These are phyloP conservation scores for Alternaria rosae DNA, from an alignment of 2,329 filamentous ascomycete genomes.

Conservation along the genomic window DNA sequence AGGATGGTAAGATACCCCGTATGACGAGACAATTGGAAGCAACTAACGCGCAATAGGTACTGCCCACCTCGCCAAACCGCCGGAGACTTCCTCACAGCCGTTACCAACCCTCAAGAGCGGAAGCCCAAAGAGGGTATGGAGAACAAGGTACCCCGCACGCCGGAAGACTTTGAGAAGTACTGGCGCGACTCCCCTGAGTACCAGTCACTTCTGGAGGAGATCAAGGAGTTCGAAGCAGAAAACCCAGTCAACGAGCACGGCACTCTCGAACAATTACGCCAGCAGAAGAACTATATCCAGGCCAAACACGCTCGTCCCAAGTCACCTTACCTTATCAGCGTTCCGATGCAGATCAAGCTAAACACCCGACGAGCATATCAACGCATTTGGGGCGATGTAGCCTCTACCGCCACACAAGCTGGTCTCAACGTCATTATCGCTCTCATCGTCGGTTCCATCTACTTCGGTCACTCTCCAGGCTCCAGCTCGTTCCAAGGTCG, in stretches of 20 bases:
- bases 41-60: slow-evolving; percentile 29
- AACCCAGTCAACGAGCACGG: slow-evolving; percentile 54
- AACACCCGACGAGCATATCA: slow-evolving; percentile 44
- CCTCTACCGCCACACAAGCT: slow-evolving; percentile 46
- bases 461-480: slow-evolving; percentile 60
- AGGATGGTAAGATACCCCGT: slow-evolving; percentile 60
- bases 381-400: slow-evolving; percentile 44
- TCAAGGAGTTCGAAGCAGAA: slow-evolving; percentile 59
- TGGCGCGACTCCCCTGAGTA: slow-evolving; percentile 63
- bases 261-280: slow-evolving; percentile 40
- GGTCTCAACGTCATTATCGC: slow-evolving; percentile 63
- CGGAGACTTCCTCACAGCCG: slow-evolving; percentile 77
- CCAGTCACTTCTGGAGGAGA: slow-evolving; percentile 55
- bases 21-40: neutral
- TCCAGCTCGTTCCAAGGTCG: slow-evolving; percentile 63
- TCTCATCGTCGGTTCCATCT: slow-evolving; percentile 68
- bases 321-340: slow-evolving; percentile 66
- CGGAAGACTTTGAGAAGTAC: slow-evolving; percentile 57
- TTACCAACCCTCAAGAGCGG: slow-evolving; percentile 63
- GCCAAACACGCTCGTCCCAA: slow-evolving; percentile 61
- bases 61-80: slow-evolving; percentile 74
- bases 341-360: slow-evolving; percentile 55
- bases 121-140: slow-evolving; percentile 53
- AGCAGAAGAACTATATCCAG: slow-evolving; percentile 61
- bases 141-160: slow-evolving; percentile 55